Evolutionary conservation across 352 stramenopile species (phyloP).

Genomic region (Pythium rhizo-oryzae): DNA sequence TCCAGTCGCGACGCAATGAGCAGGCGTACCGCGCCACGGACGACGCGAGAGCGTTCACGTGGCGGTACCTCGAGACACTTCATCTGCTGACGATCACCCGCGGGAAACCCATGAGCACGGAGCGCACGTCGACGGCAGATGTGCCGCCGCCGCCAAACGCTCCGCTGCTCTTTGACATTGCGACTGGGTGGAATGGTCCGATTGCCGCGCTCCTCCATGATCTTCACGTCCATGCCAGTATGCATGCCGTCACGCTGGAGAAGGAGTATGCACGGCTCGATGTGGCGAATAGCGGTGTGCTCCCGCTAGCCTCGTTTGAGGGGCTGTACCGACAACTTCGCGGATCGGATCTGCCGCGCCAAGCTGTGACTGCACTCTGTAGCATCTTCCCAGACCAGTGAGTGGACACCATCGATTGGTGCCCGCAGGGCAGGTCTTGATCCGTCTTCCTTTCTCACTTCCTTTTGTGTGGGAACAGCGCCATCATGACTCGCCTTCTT

Average conservation of each 20-base stretch:
- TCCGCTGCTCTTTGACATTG: constrained; percentile 37
- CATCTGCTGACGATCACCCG: constrained; percentile 28
- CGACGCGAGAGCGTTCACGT: constrained; percentile 49
- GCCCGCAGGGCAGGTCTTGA: too few relatives aligned
- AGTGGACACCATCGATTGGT: neutral
- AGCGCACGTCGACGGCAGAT: neutral
- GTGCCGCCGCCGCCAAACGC: constrained; percentile 25
- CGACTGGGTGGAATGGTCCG: constrained; percentile 41
- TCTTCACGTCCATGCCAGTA: constrained; percentile 31
- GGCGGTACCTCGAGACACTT: constrained; percentile 45
- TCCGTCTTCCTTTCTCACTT: neutral
- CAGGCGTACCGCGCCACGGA: constrained; percentile 36
- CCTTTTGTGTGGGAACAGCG: neutral
- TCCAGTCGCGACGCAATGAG: constrained; percentile 39
- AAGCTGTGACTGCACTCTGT: neutral
- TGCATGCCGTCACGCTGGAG: constrained; percentile 30
- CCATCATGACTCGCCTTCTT: constrained; percentile 15
- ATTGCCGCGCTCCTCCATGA: constrained; percentile 51
- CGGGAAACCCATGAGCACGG: neutral
- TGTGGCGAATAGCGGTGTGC: constrained; percentile 6
- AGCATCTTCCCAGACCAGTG: constrained; percentile 17
- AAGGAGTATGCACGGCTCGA: constrained; percentile 33
- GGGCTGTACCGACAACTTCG: constrained; percentile 27
- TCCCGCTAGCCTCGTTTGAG: constrained; percentile 32
- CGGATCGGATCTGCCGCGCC: constrained; percentile 1